A percentile compares a stretch with the other conserved stretches of the same genome.
Conservation (phyloP, 1,284 basidiomycete species). For the Schizopora paradoxa region DNA sequence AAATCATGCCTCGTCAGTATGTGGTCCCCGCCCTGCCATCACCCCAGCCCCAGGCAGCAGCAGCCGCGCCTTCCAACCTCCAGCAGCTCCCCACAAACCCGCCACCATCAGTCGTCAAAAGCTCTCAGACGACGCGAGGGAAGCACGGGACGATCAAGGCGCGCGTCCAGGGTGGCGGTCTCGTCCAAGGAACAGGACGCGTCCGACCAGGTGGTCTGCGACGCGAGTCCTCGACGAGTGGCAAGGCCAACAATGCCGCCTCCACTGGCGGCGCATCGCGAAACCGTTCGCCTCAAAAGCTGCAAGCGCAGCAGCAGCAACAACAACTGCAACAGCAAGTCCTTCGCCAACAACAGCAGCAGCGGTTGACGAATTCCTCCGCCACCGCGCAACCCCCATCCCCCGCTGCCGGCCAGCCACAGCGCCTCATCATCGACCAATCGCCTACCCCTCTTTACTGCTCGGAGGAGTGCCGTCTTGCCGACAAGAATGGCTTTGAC, state of each 20-base stretch:
- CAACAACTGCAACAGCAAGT: constrained; percentile 2
- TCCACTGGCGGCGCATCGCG: constrained; percentile 20
- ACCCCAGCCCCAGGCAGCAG: constrained; percentile 31
- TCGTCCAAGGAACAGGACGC: constrained; percentile 57
- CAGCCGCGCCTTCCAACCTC: constrained; percentile 25
- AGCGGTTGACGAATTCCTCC: neutral
- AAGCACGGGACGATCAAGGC: constrained; percentile 35
- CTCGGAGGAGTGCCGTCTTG: constrained; percentile 67
- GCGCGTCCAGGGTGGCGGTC: constrained; percentile 40
- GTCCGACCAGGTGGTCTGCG: constrained; percentile 50
- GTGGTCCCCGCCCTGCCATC: constrained; percentile 39
- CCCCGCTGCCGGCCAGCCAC: constrained; percentile 31
- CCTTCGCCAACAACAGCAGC: too few relatives aligned
- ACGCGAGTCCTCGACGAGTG: too few relatives aligned
- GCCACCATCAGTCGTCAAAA: constrained; percentile 21
- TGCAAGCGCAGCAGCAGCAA: constrained; percentile 3
- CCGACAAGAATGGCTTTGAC: constrained; percentile 43
- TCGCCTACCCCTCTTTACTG: constrained; percentile 72
- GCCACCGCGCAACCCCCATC: constrained; percentile 19
- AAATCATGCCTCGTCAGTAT: constrained; percentile 64
- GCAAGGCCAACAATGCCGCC: constrained; percentile 21
- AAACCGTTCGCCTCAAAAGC: constrained; percentile 5
- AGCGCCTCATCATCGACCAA: constrained; percentile 68
- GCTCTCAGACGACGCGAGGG: constrained; percentile 30
- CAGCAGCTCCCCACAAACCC: constrained; percentile 27